Evolutionary conservation across 257 asterid genomes (phyloP).

Genomic region (Anisodus acutangulus): DNA sequence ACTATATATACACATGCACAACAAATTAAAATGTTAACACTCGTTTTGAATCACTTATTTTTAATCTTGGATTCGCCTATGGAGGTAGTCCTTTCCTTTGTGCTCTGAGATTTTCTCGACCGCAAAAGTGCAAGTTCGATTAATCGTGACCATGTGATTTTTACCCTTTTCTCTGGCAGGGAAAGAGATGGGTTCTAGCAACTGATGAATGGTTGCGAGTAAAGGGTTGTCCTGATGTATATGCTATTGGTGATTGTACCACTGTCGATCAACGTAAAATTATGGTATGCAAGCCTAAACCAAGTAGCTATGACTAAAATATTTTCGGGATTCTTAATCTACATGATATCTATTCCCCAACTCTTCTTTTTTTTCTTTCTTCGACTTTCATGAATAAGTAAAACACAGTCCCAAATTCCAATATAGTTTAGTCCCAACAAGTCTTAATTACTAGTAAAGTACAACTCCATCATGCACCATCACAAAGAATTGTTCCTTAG

Average conservation of each 20-base stretch:
- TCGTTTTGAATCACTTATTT: background rate
- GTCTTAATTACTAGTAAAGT: background rate
- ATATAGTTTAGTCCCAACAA: background rate
- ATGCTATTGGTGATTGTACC: constrained; percentile 95
- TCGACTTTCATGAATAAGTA: background rate
- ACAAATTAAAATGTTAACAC: background rate
- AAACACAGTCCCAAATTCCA: background rate
- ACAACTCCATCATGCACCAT: background rate
- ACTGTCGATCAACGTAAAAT: constrained; percentile 78
- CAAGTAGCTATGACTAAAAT: background rate
- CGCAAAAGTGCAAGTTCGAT: background rate
- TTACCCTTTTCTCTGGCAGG: constrained; percentile 44
- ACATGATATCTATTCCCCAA: constrained; percentile 2
- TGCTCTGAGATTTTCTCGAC: background rate
- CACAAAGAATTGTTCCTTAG: background rate
- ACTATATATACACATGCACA: background rate
- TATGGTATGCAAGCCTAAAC: constrained; percentile 50
- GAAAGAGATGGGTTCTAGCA: constrained; percentile 68
- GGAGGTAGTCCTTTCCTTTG: background rate
- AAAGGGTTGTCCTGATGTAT: constrained; percentile 74
- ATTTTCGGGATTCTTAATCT: background rate
- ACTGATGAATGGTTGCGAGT: constrained; percentile 92
- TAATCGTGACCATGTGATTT: constrained; percentile 1
- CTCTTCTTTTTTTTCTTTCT: background rate
- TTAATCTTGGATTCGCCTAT: background rate